phyloP scores from a whole-genome alignment of 495 filamentous ascomycete species.

The Penicillium tannophilum region DNA sequence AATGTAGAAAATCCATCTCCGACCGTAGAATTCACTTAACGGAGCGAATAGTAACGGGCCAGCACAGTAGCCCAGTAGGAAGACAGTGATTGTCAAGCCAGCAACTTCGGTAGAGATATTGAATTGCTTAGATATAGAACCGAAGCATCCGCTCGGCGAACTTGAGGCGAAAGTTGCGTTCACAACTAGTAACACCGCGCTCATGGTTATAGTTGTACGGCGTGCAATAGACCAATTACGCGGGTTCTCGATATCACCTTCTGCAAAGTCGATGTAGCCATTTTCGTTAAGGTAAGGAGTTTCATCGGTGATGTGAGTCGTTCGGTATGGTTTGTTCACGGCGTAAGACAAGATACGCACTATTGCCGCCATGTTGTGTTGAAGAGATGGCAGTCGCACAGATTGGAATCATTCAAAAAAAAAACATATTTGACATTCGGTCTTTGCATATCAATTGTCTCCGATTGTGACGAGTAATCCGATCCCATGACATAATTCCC shows the following conservation, averaged over 20 bases:
- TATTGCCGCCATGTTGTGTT: conserved; percentile 15
- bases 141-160: conserved; percentile 49
- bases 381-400: background rate
- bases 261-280: conserved; percentile 48
- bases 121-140: conserved; percentile 46
- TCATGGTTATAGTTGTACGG: conserved; percentile 47
- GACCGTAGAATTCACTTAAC: conserved; percentile 54
- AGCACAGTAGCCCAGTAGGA: conserved; percentile 53
- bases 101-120: conserved; percentile 44
- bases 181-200: conserved; percentile 48
- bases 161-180: conserved; percentile 59
- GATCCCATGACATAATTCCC: background rate
- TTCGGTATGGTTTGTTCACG: conserved; percentile 23
- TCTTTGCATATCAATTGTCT: background rate
- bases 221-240: conserved; percentile 50
- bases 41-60: conserved; percentile 56
- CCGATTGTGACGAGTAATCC: background rate
- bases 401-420: background rate
- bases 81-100: conserved; percentile 53
- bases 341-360: conserved; percentile 19
- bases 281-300: conserved; percentile 36
- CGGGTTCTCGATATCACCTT: conserved; percentile 52
- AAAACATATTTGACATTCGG: background rate
- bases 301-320: conserved; percentile 13
- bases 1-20: conserved; percentile 49